These are phyloP conservation scores for Excoecaria cochinchinensis DNA, from an alignment of 345 rosid species.

Conservation along the genomic window DNA sequence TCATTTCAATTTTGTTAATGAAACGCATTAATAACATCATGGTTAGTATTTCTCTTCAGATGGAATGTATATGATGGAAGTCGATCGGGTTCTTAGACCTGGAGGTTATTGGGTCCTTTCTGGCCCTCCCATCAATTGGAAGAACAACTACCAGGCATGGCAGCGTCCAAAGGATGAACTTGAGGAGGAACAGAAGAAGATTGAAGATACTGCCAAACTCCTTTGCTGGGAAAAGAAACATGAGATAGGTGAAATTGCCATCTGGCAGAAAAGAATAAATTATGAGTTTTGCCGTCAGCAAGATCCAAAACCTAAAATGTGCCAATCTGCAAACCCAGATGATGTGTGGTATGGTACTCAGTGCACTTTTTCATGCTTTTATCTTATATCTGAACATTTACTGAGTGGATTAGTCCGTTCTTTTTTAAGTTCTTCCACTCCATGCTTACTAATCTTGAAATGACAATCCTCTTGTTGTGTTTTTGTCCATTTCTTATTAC, in stretches of 20 bases:
- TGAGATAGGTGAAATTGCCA: conserved; percentile 33
- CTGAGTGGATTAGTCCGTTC: background rate
- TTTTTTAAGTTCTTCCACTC: background rate
- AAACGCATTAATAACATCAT: background rate
- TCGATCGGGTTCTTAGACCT: conserved; percentile 36
- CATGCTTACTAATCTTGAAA: background rate
- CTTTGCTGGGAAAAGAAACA: conserved; percentile 41
- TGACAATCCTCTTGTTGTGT: background rate
- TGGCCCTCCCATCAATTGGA: conserved; percentile 37
- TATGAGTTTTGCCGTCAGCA: conserved; percentile 20
- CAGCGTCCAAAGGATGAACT: conserved; percentile 34
- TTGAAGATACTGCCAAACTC: conserved; percentile 31
- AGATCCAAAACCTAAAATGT: conserved; percentile 20
- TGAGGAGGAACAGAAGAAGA: conserved; percentile 28
- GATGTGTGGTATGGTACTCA: conserved; percentile 26
- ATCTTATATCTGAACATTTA: conserved; percentile 2
- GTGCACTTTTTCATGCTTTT: background rate
- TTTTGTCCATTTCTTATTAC: background rate
- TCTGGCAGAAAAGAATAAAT: conserved; percentile 33
- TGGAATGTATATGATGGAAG: conserved; percentile 39
- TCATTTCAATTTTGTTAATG: background rate
- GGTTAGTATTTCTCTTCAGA: conserved; percentile 20
- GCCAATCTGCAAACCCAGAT: conserved; percentile 28
- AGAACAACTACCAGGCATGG: conserved; percentile 31
- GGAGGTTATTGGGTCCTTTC: conserved; percentile 40